Evolutionary conservation across 805 yeast genomes (phyloP), one percentile per base, ranked within the genome.

Genomic region (Ogataea philodendri): DNA sequence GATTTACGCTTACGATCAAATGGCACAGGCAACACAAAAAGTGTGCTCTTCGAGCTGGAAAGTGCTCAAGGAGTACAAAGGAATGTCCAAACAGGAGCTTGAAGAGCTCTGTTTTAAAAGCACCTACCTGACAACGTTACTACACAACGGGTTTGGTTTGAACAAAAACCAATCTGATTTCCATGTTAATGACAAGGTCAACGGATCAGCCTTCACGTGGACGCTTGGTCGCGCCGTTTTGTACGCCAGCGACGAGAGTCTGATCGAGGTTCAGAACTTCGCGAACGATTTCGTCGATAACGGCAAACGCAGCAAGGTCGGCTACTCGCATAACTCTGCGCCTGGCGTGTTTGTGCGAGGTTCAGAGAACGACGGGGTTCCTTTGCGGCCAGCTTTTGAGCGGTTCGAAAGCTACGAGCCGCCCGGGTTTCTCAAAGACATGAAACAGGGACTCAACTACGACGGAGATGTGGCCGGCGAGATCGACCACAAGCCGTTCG

Each of bases 191-290:
- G 80, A 80, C 37, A 72, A 79, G 17, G 73, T 90, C 22, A 72
- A 84, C 40, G 96, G 93, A 1, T 72, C 75, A 2, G 97, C 88
- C 45, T 68, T 90, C 23, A 79, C 96, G 0, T 93, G 98, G 98
- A 93, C 97, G 0, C 57, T 93, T 18, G 98, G 98, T 65, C 70
- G 54, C 53, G 87, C 87, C 2, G 54, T 81, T 7, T 55, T 81
- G 15, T 81, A 81, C 51, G 74, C 82, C 3, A 42, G 76, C 66
- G 54, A 84, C 74, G 59, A 67, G 67, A 40, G 60, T 62, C 21
- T 67, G 51, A 40, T 73, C 66, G 58, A 49, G 3, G 69, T 50
- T 48, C 63, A 62, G 41, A 66, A 45, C n/a, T 51, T 64, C 49
- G 51, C 32, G 27, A 30, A 45, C 34, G 28, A 52, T 19, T 26